These are phyloP conservation scores for Akanthomyces lecanii DNA, from an alignment of 2,329 filamentous ascomycete genomes.

Conservation along the genomic window DNA sequence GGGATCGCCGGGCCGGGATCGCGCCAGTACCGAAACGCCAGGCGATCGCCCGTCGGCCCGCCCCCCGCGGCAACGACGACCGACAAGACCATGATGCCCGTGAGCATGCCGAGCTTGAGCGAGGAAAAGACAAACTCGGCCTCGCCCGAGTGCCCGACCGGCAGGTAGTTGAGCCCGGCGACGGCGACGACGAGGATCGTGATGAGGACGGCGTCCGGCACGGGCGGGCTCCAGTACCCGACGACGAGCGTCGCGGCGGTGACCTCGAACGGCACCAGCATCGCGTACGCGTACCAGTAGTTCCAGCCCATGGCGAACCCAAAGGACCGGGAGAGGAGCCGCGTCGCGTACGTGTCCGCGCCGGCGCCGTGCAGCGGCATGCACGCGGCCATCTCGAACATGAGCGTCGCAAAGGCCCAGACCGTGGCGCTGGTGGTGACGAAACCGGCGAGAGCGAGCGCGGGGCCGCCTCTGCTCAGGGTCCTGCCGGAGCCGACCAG, in stretches of 20 bases:
- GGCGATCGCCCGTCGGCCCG: not conserved
- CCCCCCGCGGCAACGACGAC: not conserved
- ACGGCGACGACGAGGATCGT: not conserved
- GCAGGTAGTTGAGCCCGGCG: not conserved
- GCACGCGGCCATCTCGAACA: conserved; percentile 1
- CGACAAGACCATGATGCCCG: not conserved
- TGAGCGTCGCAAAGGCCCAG: not conserved
- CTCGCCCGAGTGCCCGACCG: conserved; percentile 7
- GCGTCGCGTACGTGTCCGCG: not conserved
- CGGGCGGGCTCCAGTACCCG: not conserved
- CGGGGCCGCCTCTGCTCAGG: conserved; percentile 9
- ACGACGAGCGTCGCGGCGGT: not conserved
- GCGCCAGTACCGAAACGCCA: conserved; percentile 6
- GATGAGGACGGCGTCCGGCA: not conserved
- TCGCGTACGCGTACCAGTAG: conserved; percentile 12
- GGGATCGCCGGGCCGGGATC: conserved; percentile 1
- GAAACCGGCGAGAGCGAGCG: conserved; percentile 3
- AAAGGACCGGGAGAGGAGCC: not conserved
- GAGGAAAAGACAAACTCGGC: conserved; percentile 2
- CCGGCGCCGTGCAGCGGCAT: not conserved
- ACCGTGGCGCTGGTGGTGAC: not conserved
- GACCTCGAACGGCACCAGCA: conserved; percentile 1
- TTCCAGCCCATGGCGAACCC: conserved; percentile 11
- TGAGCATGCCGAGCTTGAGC: not conserved
- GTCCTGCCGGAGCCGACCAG: conserved; percentile 10